Conservation (phyloP, 2,329 filamentous ascomycete genomes). For the Lasiodiplodia sp. region DNA sequence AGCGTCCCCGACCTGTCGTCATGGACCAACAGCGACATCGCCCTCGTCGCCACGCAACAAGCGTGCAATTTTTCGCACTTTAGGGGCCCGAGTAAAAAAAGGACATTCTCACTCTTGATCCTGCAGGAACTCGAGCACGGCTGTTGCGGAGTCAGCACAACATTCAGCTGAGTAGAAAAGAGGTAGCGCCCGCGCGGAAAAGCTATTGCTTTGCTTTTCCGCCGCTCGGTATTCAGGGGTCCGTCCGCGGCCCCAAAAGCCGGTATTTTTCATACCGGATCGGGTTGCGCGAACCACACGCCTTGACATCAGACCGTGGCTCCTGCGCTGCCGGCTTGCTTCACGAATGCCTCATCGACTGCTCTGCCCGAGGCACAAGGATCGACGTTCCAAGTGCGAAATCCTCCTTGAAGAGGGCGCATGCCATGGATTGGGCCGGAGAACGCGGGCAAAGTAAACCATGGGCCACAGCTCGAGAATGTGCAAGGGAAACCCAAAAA, state of each 20-base stretch:
- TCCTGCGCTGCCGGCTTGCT: constrained; percentile 6
- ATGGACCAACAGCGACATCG: constrained; percentile 13
- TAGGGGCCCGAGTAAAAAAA: not conserved
- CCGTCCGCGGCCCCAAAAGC: not conserved
- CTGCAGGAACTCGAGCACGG: constrained; percentile 69
- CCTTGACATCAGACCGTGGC: not conserved
- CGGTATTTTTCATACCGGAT: constrained; percentile 1
- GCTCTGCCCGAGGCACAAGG: not conserved
- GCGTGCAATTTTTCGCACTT: not conserved
- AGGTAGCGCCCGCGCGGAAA: not conserved
- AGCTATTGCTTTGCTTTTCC: constrained; percentile 12
- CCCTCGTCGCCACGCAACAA: not conserved
- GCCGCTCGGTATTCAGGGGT: not conserved
- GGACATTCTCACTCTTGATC: constrained; percentile 50
- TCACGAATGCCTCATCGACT: not conserved
- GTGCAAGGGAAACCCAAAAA: constrained; percentile 1
- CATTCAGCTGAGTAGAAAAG: not conserved
- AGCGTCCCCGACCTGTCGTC: constrained; percentile 21
- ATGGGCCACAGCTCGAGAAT: constrained; percentile 42
- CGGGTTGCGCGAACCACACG: not conserved
- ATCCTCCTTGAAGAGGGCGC: not conserved
- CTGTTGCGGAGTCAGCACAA: constrained; percentile 47
- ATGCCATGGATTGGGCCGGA: not conserved
- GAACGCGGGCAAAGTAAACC: not conserved
- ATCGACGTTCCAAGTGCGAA: not conserved